A percentile compares a stretch with the other conserved stretches of the same genome.
Conservation (phyloP, 2,329 filamentous ascomycete genomes). For the Stemphylium lycopersici region DNA sequence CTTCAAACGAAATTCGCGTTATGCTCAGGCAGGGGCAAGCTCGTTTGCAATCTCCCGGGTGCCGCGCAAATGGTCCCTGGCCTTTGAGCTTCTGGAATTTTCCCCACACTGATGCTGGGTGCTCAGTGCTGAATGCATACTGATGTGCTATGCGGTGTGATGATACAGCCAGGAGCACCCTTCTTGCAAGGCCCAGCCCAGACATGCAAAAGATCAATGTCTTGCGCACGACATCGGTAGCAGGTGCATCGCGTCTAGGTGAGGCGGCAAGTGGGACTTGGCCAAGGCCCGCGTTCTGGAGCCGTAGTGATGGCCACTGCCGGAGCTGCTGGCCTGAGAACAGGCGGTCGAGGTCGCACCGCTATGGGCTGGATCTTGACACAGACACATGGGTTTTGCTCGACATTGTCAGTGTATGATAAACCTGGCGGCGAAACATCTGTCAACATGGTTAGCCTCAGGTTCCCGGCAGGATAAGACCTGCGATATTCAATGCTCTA, state of each 20-base stretch:
- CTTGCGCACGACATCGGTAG: constrained; percentile 16
- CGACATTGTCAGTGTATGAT: constrained; percentile 9
- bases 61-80: constrained; percentile 41
- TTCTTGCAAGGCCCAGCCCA: constrained; percentile 25
- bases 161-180: constrained; percentile 30
- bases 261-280: constrained; percentile 42
- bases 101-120: constrained; percentile 41
- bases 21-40: constrained; percentile 36
- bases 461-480: constrained; percentile 4
- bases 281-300: constrained; percentile 40
- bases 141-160: constrained; percentile 30
- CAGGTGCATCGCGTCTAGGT: constrained; percentile 34
- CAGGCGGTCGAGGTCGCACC: constrained; percentile 27
- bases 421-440: constrained; percentile 10
- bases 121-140: constrained; percentile 25
- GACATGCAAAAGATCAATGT: constrained; percentile 22
- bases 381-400: constrained; percentile 13
- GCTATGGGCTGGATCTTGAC: constrained; percentile 19
- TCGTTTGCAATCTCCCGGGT: constrained; percentile 37
- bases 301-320: constrained; percentile 31
- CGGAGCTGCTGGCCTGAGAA: constrained; percentile 22
- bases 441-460: constrained; percentile 10
- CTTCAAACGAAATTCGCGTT: constrained; percentile 39
- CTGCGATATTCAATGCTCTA: constrained; percentile 5
- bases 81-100: constrained; percentile 35